Base-by-base conservation (phyloP, 2,329 filamentous ascomycete species). In the Aspergillus sp. region DNA sequence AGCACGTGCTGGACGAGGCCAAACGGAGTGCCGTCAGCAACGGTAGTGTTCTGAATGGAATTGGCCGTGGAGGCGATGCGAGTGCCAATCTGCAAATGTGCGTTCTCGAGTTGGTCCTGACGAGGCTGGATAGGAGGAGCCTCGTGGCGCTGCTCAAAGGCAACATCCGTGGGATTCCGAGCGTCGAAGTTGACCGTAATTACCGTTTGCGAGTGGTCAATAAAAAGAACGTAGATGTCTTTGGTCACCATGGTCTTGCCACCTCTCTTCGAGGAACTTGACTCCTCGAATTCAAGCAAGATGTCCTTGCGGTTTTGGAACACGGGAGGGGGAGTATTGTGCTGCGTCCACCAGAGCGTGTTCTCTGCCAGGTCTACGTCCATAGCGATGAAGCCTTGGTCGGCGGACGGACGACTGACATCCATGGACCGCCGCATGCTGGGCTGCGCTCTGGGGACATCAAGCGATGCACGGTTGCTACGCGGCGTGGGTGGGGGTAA, bases 121-220 rank as follows among this genome's bases (percentile, higher is more conserved):
- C 95, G 90, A 50, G 93, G 86, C 21, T 86, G 84, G 8, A 89
- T 84, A 5, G 95, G 94, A 3, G 95, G 93, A 1, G 86, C 81
- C 70, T 97, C 91, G 70, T 98, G 94, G 48, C 88, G 87, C 76
- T 99, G 95, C 69, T 96, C 90, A 6, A 98, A 77, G 36, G 86
- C 81, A 10, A 88, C 89, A 69, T 94, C 88, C 2, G 85, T 81
- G 3, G 90, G 84, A 71, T 96, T 88, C 56, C 87, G 85, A 1
- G 88, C 81, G 73, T 96, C 90, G 74, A 90, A 98, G 54, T 84
- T 88, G 17, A 88, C 90, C 0, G 89, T 92, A 70, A 99, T 85
- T 64, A 96, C 83, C 0, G 94, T 98, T 74, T 98, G 95, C 17
- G 93, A 97, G 76, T 99, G 99, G 78, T 99, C 95, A 70, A 92